These are phyloP conservation scores for Pestalotiopsis sp. DNA, from an alignment of 2,329 filamentous ascomycete species.

Conservation along the genomic window DNA sequence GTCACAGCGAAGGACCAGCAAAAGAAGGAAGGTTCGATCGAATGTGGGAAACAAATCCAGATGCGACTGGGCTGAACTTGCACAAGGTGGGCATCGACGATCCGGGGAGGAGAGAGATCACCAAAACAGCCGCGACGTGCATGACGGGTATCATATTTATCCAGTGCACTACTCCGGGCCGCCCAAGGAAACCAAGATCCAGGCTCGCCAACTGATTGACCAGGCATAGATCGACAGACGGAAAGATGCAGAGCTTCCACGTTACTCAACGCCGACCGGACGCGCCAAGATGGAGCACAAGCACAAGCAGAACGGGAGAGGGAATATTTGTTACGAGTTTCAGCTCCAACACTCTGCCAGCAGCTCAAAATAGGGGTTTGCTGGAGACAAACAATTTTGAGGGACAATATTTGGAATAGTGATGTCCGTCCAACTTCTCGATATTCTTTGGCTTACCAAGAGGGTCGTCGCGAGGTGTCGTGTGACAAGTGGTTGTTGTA, in stretches of 20 bases:
- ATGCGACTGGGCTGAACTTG: too few species aligned
- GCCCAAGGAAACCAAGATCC: too few species aligned
- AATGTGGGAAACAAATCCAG: too few species aligned
- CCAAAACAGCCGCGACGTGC: too few species aligned
- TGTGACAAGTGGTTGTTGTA: not conserved
- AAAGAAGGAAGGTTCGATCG: not conserved
- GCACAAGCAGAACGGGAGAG: not conserved
- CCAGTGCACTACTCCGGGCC: too few species aligned
- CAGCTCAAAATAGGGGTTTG: not conserved
- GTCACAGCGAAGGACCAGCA: not conserved
- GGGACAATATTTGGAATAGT: not conserved
- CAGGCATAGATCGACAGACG: not conserved
- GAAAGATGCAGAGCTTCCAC: not conserved
- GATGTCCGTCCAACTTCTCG: not conserved
- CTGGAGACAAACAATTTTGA: not conserved
- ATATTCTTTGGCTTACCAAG: not conserved
- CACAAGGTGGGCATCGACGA: too few species aligned
- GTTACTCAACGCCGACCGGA: not conserved
- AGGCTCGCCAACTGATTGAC: not conserved
- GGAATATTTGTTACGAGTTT: not conserved
- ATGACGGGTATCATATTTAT: too few species aligned
- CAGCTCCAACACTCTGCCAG: not conserved
- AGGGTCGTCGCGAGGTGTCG: not conserved
- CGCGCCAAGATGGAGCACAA: not conserved
- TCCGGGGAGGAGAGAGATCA: too few species aligned